Base-by-base conservation (phyloP, 345 rosid genomes). In the Eutrema heterophyllum region DNA sequence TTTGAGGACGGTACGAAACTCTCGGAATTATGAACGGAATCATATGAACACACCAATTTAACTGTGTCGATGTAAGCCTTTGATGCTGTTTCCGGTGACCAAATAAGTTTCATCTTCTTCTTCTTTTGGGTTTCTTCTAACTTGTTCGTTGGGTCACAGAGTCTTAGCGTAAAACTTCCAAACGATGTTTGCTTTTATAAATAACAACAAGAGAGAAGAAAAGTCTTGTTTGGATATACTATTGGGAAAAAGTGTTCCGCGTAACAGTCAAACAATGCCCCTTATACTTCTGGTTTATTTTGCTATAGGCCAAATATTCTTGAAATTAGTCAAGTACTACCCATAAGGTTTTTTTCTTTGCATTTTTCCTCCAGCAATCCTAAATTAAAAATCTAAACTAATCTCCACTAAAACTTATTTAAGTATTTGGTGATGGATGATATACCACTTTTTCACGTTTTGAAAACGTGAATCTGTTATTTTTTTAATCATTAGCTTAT, bases 51-150 rank as follows among this genome's bases (percentile, higher is more conserved):
- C 81, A 89, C 97, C 4, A 81, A 80, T 86, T 86, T 85, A 64
- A 91, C 91, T 2, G 98, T 91, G 57, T 85, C 96, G 65, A 94
- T 86, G 76, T 88, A 94, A 48, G 97, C 98, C 72, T 84, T 87
- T 5, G 87, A 84, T 46, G 97, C 98, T 21, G 80, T 81, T 70
- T 94, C 98, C 2, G 97, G 95, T 1, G 96, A 88, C 98, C 98
- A 94, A 66, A 88, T 86, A 0, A 87, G 85, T 92, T 89, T 94
- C 98, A 94, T 94, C 49, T 80, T 72, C 24, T 51, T 68, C 5
- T 76, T 30, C 5, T 21, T 15, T 40, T 59, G 36, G 18, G 44
- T 2, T 10, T 48, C 11, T 26, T 13, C 3, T 14, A 58, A n/a
- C 41, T 33, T 61, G 7, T 62, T 52, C 48, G 52, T 57, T 45